A percentile compares a stretch with the other conserved stretches of the same genome.
Conservation (phyloP, 2,329 filamentous ascomycete species). For the Didymella segeticola region DNA sequence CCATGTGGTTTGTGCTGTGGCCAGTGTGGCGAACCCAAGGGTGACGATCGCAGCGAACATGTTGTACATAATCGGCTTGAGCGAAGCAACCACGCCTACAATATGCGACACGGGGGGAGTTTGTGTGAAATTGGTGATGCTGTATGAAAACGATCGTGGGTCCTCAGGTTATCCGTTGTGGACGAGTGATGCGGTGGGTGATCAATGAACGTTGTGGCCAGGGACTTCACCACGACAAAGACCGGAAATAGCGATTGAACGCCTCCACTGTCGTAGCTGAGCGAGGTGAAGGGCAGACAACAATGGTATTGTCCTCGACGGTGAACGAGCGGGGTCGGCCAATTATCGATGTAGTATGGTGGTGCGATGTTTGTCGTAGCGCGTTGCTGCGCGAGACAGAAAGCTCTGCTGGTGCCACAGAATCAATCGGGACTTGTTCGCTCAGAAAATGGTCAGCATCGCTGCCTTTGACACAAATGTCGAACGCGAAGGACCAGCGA, state of each 20-base stretch:
- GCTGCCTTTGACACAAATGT: conserved; percentile 19
- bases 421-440: conserved; percentile 10
- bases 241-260: conserved; percentile 33
- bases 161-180: not conserved
- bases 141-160: conserved; percentile 2
- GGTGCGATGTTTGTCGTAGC: conserved; percentile 8
- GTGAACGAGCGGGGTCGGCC: conserved; percentile 9
- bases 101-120: not conserved
- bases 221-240: conserved; percentile 13
- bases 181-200: not conserved
- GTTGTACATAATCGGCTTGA: conserved; percentile 17
- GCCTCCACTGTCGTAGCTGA: conserved; percentile 24
- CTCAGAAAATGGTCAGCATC: conserved; percentile 34
- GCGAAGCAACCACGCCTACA: conserved; percentile 23
- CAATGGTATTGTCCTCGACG: conserved; percentile 3
- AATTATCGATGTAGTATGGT: conserved; percentile 20
- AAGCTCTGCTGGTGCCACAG: not conserved
- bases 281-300: conserved; percentile 7
- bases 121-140: not conserved
- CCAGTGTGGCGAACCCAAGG: conserved; percentile 19
- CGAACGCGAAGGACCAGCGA: conserved; percentile 20
- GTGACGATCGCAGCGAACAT: conserved; percentile 29
- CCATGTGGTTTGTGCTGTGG: conserved; percentile 23
- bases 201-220: conserved; percentile 19
- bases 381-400: conserved; percentile 1